Conservation (phyloP, 768 basidiomycete genomes). For the Mycena floridula region DNA sequence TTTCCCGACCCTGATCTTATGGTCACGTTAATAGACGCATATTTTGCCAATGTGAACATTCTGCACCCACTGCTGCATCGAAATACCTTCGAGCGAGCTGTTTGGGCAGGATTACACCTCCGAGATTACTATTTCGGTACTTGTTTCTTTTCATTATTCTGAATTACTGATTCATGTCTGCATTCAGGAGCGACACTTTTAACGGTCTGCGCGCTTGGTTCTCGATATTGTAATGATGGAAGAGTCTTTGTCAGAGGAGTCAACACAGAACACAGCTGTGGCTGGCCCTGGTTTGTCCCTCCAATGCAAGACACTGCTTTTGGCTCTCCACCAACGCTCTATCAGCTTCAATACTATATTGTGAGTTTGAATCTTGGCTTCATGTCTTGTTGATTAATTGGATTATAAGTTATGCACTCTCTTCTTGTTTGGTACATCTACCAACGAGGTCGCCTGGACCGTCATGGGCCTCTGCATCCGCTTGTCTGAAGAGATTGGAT, state of each 20-base stretch:
- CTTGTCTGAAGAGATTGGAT: not conserved
- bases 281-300: slow-evolving; percentile 45
- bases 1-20: not conserved
- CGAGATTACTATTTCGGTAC: not conserved
- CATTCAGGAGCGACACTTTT: not conserved
- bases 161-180: too few species aligned
- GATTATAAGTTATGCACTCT: not conserved
- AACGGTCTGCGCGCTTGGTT: not conserved
- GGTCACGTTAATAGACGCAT: not conserved
- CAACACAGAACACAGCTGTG: slow-evolving; percentile 24
- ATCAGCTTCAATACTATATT: not conserved
- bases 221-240: not conserved
- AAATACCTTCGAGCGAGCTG: not conserved
- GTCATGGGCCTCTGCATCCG: not conserved
- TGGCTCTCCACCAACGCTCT: not conserved
- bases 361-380: slow-evolving; percentile 10
- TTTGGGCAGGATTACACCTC: not conserved
- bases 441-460: not conserved
- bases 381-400: not conserved
- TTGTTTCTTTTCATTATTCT: too few species aligned
- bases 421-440: not conserved
- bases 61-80: not conserved
- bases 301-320: slow-evolving; percentile 30
- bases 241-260: not conserved
- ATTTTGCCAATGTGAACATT: not conserved